phyloP scores from a whole-genome alignment of 345 rosid genomes.

The Lepidium aucheri region DNA sequence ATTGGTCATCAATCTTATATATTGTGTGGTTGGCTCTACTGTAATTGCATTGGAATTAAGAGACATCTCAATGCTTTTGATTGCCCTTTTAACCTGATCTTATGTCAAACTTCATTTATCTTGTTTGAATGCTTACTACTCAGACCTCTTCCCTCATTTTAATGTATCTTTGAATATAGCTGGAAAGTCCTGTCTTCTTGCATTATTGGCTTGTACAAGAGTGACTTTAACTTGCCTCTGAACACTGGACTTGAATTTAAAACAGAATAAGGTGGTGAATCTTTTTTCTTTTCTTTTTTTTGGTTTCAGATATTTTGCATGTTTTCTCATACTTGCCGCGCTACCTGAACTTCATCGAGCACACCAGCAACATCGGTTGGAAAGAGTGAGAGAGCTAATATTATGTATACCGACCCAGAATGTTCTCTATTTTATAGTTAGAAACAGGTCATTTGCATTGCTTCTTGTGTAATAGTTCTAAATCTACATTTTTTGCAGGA shows the following conservation, averaged over 20 bases:
- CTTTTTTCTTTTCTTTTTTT: neutral
- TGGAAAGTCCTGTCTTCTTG: neutral
- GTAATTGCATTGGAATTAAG: neutral
- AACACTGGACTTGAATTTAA: neutral
- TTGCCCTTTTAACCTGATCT: neutral
- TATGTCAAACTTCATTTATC: neutral
- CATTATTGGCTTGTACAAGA: neutral
- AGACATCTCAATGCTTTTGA: neutral
- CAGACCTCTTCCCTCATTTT: neutral
- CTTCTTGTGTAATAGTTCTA: neutral
- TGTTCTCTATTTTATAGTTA: neutral
- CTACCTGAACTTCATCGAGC: constrained; percentile 90
- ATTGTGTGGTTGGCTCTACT: neutral
- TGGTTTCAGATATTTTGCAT: constrained; percentile 77
- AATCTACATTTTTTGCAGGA: constrained; percentile 35
- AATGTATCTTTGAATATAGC: neutral
- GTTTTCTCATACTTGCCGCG: constrained; percentile 87
- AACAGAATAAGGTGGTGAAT: constrained; percentile 1
- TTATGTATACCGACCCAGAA: constrained; percentile 17
- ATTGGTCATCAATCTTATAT: neutral
- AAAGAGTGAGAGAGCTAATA: constrained; percentile 71
- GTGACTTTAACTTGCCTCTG: neutral
- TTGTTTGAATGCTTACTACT: neutral
- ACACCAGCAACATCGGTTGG: constrained; percentile 83
- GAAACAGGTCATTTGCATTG: neutral